A percentile compares a stretch with the other conserved stretches of the same genome.
Evolutionary conservation across 768 basidiomycete genomes (phyloP).

Genomic region (Pisolithus marmoratus): DNA sequence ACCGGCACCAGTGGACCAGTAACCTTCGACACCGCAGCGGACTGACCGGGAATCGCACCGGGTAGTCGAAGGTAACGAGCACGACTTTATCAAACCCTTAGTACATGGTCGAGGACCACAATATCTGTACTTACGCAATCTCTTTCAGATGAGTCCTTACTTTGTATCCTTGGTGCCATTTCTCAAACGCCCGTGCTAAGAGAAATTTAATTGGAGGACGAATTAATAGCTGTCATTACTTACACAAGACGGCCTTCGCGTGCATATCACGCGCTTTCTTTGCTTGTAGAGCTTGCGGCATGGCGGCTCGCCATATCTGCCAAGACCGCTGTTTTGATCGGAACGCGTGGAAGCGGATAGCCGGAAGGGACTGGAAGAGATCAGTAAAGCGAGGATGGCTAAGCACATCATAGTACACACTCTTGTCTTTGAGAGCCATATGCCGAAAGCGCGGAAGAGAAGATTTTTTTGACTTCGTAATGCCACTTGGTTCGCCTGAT

Average conservation of each 20-base stretch:
- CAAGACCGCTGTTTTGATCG: slow-evolving; percentile 57
- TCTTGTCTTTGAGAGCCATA: slow-evolving; percentile 72
- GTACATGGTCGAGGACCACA: slow-evolving; percentile 20
- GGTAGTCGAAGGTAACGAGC: slow-evolving; percentile 79
- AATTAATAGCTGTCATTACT: slow-evolving; percentile 21
- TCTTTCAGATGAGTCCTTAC: slow-evolving; percentile 73
- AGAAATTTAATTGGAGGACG: slow-evolving; percentile 5
- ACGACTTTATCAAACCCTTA: slow-evolving; percentile 41
- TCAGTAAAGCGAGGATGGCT: slow-evolving; percentile 5
- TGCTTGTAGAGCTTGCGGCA: slow-evolving; percentile 64
- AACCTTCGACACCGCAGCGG: slow-evolving; percentile 22
- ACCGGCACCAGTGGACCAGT: slow-evolving; percentile 22
- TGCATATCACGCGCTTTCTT: slow-evolving; percentile 63
- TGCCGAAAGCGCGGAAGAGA: slow-evolving; percentile 60
- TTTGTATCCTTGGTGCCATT: slow-evolving; percentile 65
- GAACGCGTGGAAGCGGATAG: slow-evolving; percentile 67
- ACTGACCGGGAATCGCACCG: slow-evolving; percentile 39
- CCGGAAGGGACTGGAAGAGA: slow-evolving; percentile 61
- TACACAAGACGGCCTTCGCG: slow-evolving; percentile 51
- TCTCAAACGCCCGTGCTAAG: slow-evolving; percentile 48
- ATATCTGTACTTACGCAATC: slow-evolving; percentile 60
- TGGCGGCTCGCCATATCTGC: slow-evolving; percentile 58
- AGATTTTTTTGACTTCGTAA: slow-evolving; percentile 54
- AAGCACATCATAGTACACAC: slow-evolving; percentile 33
- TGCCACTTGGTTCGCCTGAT: slow-evolving; percentile 40